These are phyloP conservation scores for Chaetomium olivaceum DNA, from an alignment of 2,329 filamentous ascomycete genomes.

Conservation along the genomic window DNA sequence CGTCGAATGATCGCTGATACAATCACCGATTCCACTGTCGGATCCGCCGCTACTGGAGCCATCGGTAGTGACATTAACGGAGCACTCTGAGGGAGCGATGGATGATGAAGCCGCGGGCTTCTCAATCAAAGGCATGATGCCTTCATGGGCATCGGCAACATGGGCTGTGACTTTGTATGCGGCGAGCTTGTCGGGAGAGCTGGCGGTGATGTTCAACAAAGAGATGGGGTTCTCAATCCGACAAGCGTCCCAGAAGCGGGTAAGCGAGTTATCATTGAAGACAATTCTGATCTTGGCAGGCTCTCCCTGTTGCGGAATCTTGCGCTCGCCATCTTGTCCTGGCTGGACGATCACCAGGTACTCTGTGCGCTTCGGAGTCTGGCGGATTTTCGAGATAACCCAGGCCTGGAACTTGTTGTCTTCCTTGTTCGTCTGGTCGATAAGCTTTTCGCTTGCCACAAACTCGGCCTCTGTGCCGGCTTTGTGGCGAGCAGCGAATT, in stretches of 20 bases:
- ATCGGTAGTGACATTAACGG: background rate
- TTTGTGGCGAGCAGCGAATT: conserved; percentile 19
- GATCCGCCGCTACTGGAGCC: background rate
- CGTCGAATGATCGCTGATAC: background rate
- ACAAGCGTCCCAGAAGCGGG: conserved; percentile 10
- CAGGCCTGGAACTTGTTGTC: conserved; percentile 15
- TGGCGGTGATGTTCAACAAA: background rate
- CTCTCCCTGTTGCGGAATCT: conserved; percentile 10
- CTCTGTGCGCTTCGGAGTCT: conserved; percentile 17
- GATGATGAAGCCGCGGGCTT: background rate
- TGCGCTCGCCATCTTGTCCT: conserved; percentile 10
- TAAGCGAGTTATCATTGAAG: background rate
- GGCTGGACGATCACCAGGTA: conserved; percentile 17
- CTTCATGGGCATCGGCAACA: conserved; percentile 8
- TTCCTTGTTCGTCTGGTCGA: conserved; percentile 17
- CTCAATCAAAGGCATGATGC: background rate
- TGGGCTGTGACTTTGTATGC: conserved; percentile 13
- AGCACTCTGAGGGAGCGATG: background rate
- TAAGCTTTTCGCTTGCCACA: background rate
- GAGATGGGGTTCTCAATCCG: conserved; percentile 13
- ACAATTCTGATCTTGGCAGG: conserved; percentile 12
- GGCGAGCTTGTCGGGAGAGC: background rate
- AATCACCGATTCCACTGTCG: background rate
- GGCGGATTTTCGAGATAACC: conserved; percentile 11
- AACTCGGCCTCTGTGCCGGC: conserved; percentile 23